A percentile compares a stretch with the other conserved stretches of the same genome.
These are phyloP conservation scores for Aaosphaeria pasadenensis DNA, from an alignment of 2,329 filamentous ascomycete species.

Conservation along the genomic window DNA sequence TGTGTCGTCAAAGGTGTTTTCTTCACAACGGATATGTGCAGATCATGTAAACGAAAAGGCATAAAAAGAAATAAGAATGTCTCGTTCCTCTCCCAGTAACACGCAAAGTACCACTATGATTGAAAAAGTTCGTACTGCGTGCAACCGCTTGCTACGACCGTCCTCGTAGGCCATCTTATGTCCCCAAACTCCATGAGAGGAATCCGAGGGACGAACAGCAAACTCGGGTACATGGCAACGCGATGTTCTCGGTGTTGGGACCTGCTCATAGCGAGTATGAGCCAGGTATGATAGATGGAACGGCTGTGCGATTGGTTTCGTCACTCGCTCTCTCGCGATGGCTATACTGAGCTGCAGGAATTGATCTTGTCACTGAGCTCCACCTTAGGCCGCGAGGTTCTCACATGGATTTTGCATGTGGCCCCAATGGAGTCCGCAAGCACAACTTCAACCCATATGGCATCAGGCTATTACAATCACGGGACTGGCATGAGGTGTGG, in stretches of 20 bases:
- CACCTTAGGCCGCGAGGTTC: slow-evolving; percentile 48
- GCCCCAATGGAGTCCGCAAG: too few relatives aligned
- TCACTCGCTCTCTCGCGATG: slow-evolving; percentile 40
- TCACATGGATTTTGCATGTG: too few relatives aligned
- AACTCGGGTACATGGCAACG: not conserved
- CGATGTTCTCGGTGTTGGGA: not conserved
- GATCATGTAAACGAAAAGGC: too few relatives aligned
- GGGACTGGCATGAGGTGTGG: too few relatives aligned
- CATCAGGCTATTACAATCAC: too few relatives aligned
- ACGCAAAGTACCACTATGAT: not conserved
- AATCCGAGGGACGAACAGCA: not conserved
- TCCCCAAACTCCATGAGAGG: not conserved
- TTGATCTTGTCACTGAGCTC: slow-evolving; percentile 51
- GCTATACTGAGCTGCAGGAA: slow-evolving; percentile 55
- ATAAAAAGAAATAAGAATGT: not conserved
- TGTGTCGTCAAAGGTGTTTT: too few relatives aligned
- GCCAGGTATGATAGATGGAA: not conserved
- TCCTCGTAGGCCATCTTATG: not conserved
- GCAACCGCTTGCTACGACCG: not conserved
- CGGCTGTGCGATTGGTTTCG: not conserved
- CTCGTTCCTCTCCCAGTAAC: not conserved
- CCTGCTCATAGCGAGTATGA: not conserved
- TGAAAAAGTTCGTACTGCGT: not conserved
- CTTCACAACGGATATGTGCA: too few relatives aligned
- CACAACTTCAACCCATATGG: too few relatives aligned